Percentiles rank a stretch among this genome's conserved stretches.
These are phyloP conservation scores for Marsdenia floribunda DNA, from an alignment of 257 asterid species.

Conservation along the genomic window DNA sequence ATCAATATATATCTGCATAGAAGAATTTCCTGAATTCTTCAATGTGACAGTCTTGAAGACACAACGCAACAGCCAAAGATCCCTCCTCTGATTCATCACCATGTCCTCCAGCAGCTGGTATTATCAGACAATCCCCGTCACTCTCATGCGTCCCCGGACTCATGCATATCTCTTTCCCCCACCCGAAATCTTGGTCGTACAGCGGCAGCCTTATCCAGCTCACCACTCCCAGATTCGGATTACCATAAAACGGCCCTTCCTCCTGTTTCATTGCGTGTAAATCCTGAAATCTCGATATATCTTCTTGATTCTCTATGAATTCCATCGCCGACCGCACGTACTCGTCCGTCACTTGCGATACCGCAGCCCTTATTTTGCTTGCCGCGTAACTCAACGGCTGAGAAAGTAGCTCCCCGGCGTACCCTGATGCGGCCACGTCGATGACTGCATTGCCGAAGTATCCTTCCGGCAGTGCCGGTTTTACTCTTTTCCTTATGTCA, in stretches of 20 bases:
- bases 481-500: conserved; percentile 39
- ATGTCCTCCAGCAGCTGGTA: conserved; percentile 7
- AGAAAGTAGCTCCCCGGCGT: conserved; percentile 33
- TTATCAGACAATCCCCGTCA: conserved; percentile 19
- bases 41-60: conserved; percentile 20
- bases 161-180: conserved; percentile 12
- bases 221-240: conserved; percentile 12
- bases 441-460: conserved; percentile 57
- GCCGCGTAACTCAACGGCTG: conserved; percentile 38
- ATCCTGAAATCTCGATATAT: conserved; percentile 36
- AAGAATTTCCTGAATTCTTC: conserved; percentile 10
- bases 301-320: conserved; percentile 34
- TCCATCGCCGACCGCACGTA: conserved; percentile 40
- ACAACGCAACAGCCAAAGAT: conserved; percentile 15
- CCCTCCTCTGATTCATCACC: conserved; percentile 3
- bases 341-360: conserved; percentile 35
- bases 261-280: conserved; percentile 26
- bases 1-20: not conserved
- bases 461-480: conserved; percentile 39
- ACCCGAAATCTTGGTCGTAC: not conserved
- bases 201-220: not conserved
- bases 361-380: conserved; percentile 32
- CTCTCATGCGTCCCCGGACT: conserved; percentile 17
- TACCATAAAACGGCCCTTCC: conserved; percentile 37
- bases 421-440: conserved; percentile 30